Conservation (phyloP, 495 filamentous ascomycete species). For the Talaromyces nanjingensis region DNA sequence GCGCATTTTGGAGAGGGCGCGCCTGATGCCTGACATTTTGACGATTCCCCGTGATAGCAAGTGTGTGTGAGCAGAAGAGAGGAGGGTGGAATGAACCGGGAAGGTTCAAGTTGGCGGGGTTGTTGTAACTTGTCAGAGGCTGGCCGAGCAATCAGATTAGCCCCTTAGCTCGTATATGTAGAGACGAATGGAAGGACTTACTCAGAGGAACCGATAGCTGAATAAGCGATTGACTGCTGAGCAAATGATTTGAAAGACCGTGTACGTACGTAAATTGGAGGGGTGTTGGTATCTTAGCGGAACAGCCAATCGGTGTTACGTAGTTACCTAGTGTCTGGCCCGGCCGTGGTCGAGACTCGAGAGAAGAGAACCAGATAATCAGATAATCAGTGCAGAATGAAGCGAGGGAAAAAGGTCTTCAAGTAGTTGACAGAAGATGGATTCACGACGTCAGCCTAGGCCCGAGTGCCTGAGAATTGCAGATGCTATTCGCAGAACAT, state of each 20-base stretch:
- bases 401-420: neutral
- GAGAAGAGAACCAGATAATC: neutral
- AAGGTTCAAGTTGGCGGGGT: neutral
- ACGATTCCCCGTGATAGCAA: slow-evolving; percentile 3
- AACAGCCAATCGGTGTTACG: neutral
- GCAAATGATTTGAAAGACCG: neutral
- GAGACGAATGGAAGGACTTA: too few relatives aligned
- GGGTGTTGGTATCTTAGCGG: neutral
- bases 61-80: neutral
- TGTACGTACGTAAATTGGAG: neutral
- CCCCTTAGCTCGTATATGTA: neutral
- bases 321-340: neutral
- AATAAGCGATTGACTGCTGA: neutral
- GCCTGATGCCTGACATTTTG: slow-evolving; percentile 36
- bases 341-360: neutral
- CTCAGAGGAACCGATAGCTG: neutral
- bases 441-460: neutral
- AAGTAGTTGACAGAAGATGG: neutral
- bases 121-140: too few relatives aligned
- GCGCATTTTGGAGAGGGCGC: slow-evolving; percentile 38
- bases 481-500: neutral
- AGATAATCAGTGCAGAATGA: neutral
- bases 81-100: neutral
- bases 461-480: neutral
- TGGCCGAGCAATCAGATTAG: neutral